Conservation (phyloP, 2,329 filamentous ascomycete species). For the Blastomyces parvus region DNA sequence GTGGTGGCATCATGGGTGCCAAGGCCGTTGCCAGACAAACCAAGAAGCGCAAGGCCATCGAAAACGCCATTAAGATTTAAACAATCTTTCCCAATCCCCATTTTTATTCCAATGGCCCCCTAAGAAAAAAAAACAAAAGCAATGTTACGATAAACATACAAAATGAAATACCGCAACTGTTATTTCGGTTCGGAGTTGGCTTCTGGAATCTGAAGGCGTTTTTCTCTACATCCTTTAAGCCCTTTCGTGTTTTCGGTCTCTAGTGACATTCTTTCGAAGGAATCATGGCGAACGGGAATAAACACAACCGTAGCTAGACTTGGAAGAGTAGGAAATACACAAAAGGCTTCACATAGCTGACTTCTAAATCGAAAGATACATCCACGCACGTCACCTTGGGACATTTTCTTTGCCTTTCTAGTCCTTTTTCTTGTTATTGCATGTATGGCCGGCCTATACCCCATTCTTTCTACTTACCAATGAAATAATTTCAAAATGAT, state of each 20-base stretch:
- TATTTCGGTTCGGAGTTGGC: slow-evolving; percentile 8
- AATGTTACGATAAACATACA: not conserved
- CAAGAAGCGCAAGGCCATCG: slow-evolving; percentile 92
- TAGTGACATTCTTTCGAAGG: not conserved
- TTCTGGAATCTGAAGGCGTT: not conserved
- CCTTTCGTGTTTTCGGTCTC: not conserved
- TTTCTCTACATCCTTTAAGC: not conserved
- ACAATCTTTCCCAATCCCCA: slow-evolving; percentile 9
- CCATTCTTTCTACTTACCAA: not conserved
- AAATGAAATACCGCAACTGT: not conserved
- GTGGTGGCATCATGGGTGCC: slow-evolving; percentile 97
- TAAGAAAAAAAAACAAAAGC: slow-evolving; percentile 34
- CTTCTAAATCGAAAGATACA: slow-evolving; percentile 2
- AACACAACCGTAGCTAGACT: not conserved
- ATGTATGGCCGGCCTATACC: not conserved
- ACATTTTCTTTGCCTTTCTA: not conserved
- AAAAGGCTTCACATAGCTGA: not conserved
- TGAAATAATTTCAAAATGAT: not conserved
- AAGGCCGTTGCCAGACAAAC: slow-evolving; percentile 71
- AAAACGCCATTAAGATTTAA: slow-evolving; percentile 97
- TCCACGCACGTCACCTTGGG: not conserved
- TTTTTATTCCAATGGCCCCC: slow-evolving; percentile 51
- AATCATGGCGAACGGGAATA: not conserved
- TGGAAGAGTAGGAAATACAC: not conserved
- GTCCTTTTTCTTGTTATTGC: not conserved